Evolutionary conservation across 2,329 filamentous ascomycete genomes (phyloP), one percentile per base, ranked within the genome.

Genomic region (Fusarium musae): DNA sequence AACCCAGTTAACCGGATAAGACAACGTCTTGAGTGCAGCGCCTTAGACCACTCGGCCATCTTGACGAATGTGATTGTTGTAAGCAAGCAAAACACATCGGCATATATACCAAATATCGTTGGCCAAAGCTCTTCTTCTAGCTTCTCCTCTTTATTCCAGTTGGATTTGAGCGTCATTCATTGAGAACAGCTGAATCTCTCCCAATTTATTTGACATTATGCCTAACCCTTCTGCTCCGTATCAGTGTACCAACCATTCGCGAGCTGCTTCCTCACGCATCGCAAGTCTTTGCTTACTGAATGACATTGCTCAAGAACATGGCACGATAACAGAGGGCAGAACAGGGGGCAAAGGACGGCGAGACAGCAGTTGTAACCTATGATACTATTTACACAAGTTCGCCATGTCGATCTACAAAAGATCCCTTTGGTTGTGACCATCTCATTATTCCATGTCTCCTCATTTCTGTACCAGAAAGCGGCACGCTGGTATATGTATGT

Each of bases 401-500:
- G 16, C 36, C 13, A 6, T 13, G 21, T 16, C 9, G 5, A 46
- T n/a, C 26, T 36, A 28, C 23, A 17, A 21, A 36, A 17, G 9
- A 19, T 42, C n/a, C 40, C 23, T n/a, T 49, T 4, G 50, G 16
- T 11, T 6, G 9, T 47, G 30, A 5, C 44, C 19, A 47, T 47
- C 40, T 67, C 43, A 36, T 59, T 44, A 40, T n/a, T 46, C 34
- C 52, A 67, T 47, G 30, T 39, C 34, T 64, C 66, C 30, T 72
- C 21, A 32, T 44, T 61, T 52, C 39, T 46, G 63, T 52, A 65
- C 23, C 49, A 47, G 42, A 46, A 21, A 40, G 32, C 32, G 32
- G 53, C n/a, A 59, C 34, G 36, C 59, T 67, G 64, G 63, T 67
- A 53, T 67, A 43, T 72, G 34, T 67, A 49, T 63, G 43, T 62